Conservation (phyloP, 2,329 filamentous ascomycete species). For the Ophiostoma himal-ulmi region DNA sequence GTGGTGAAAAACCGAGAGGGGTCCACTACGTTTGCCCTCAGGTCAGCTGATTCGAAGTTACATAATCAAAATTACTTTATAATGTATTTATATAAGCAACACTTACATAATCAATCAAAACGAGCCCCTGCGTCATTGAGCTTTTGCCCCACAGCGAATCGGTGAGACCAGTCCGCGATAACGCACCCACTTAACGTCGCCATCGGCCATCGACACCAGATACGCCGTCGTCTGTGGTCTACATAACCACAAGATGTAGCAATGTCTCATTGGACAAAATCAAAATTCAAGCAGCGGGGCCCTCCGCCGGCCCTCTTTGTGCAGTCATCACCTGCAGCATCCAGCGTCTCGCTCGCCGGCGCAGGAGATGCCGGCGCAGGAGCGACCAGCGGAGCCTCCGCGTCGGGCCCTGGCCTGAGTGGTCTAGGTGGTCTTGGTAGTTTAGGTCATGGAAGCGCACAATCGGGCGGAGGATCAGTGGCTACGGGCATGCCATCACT, state of each 20-base stretch:
- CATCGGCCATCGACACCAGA: background rate
- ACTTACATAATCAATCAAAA: background rate
- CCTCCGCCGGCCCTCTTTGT: slow-evolving; percentile 73
- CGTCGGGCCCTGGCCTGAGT: background rate
- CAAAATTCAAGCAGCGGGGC: slow-evolving; percentile 46
- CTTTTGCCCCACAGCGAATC: background rate
- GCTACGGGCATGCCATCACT: slow-evolving; percentile 18
- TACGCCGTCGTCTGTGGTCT: background rate
- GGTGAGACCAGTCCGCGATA: background rate
- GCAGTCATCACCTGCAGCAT: slow-evolving; percentile 72
- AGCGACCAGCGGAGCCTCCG: background rate
- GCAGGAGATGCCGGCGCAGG: slow-evolving; percentile 26
- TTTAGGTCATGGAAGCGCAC: background rate
- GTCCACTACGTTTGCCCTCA: background rate
- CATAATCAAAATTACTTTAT: background rate
- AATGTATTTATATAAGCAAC: background rate
- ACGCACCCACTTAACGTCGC: background rate
- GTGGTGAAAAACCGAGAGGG: slow-evolving; percentile 5
- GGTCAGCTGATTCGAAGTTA: background rate
- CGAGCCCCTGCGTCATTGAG: background rate
- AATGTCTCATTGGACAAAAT: slow-evolving; percentile 41
- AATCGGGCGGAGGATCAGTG: background rate
- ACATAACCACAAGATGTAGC: slow-evolving; percentile 25
- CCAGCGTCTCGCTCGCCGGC: slow-evolving; percentile 57
- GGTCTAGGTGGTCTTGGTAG: too few relatives aligned